Conservation (phyloP, 441 rosid genomes). For the Corymbia calophylla region DNA sequence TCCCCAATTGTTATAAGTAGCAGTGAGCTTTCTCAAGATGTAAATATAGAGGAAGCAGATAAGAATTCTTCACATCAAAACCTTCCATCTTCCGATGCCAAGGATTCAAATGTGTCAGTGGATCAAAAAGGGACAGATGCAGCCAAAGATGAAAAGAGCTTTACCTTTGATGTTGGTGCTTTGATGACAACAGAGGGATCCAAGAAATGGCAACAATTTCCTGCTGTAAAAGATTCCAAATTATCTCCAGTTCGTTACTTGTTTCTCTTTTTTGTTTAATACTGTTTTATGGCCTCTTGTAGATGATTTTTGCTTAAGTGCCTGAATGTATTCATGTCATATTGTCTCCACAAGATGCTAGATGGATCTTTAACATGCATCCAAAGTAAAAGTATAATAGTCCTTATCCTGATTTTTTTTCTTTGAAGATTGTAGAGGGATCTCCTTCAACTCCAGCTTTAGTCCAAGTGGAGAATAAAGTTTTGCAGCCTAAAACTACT, state of each 20-base stretch:
- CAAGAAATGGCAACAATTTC: conserved; percentile 38
- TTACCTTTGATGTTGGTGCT: conserved; percentile 49
- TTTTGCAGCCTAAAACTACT: conserved; percentile 25
- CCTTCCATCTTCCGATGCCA: conserved; percentile 17
- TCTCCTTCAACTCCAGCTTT: conserved; percentile 45
- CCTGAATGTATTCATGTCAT: neutral
- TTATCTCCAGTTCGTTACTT: conserved; percentile 37
- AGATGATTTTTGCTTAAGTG: neutral
- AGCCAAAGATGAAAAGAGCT: conserved; percentile 41
- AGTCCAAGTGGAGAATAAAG: conserved; percentile 34
- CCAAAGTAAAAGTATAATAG: neutral
- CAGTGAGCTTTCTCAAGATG: conserved; percentile 32
- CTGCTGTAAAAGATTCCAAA: conserved; percentile 25
- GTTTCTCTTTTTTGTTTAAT: neutral
- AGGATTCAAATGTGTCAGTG: conserved; percentile 17
- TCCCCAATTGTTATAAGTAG: conserved; percentile 34
- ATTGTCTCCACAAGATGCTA: neutral
- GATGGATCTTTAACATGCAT: neutral
- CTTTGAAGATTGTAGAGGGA: conserved; percentile 47
- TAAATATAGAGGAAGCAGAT: conserved; percentile 24
- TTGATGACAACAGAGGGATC: conserved; percentile 28
- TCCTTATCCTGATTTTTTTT: neutral
- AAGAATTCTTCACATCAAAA: conserved; percentile 25
- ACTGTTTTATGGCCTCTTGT: neutral
- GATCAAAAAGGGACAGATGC: conserved; percentile 31